Evolutionary conservation across 352 stramenopile species (phyloP), one percentile per base, ranked within the genome.

Genomic region (Pythium aquatile): DNA sequence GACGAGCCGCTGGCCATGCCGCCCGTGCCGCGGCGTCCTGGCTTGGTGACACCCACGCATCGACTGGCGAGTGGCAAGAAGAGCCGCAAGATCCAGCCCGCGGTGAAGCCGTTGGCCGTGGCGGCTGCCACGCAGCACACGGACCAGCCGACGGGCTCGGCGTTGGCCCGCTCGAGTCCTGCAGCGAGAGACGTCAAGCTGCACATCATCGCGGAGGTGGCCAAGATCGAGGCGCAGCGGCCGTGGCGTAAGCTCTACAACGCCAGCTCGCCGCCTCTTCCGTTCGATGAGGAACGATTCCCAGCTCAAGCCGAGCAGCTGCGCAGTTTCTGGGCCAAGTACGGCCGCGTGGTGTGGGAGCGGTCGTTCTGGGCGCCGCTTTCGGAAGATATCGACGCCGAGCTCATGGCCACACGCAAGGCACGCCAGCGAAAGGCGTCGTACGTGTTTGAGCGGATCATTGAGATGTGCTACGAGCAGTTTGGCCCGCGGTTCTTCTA

Each of bases 321-420:
- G 14, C 64, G 58, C 16, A 9, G 5, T 0, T 89, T 89, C 61
- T 89, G 80, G 77, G 26, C 40, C 20, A 51, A 35, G 2, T 67
- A 81, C 24, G 60, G 62, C 5, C 76, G 55, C 9, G 68, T 67
- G 2, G 80, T 81, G 46, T 87, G 80, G 80, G 78, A 89, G 48
- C 80, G 78, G 46, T 66, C 74, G 9, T 89, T 89, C 57, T 89
- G 80, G 76, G 8, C 35, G 11, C 74, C 76, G 3, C 58, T 76
- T 35, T 35, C 37, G 2, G 29, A 32, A 9, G 67, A 72, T 1
- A 30, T 16, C 16, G 9, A 55, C 55, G 46, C 40, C 62, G 63
- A 17, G 33, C 44, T 17, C 69, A 70, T 52, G 59, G 57, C 26
- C 49, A 51, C 47, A 29, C 76, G 76, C 44, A 74, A 72, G 40